Base-by-base conservation (phyloP, 352 stramenopile species). In the Globisporangium cederbergense region DNA sequence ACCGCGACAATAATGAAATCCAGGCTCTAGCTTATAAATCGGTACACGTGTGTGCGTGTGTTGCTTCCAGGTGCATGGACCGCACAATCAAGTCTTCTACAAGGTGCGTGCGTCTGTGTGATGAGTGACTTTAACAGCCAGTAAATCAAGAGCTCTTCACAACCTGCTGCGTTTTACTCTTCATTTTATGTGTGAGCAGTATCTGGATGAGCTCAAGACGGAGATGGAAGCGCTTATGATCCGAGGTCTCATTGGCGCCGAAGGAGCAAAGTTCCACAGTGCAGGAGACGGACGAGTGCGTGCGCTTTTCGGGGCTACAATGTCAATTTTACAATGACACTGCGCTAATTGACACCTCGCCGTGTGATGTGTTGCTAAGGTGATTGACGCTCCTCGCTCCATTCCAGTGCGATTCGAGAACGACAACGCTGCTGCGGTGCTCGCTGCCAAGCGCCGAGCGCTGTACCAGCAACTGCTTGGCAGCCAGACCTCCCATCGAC, bases 1-100 rank as follows among this genome's bases (percentile, higher is more conserved):
- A 16, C 13, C 7, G 16, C 9, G 18, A 7, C 25, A 58, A 10
- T 8, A 18, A 42, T 25, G 32, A 58, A 40, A 9, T 16, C 7
- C 22, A 40, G 28, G 2, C 5, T 22, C 6, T 16, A 25, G 13
- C 8, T 56, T 6, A 42, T 28, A 16, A 56, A 9, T 5, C 13
- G 4, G 18, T 54, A 13, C 22, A 22, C 1, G 16, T 55, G 22
- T 58, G 9, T 65, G 47, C 11, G n/a, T 59, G 8, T 30, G 25
- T 10, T 58, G 64, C 32, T 40, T 55, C 9, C 51, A 65, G 18
- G 42, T 76, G 13, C 75, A 89, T 40, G 80, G 82, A 11, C 80
- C 80, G 0, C 82, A 91, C 65, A 86, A 91, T 55, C 67, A 81
- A 25, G 77, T 68, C 6, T 91, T 91, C 56, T 91, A 91, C 70